phyloP scores from a whole-genome alignment of 75 land plant genomes.

The Adiantum capillusveneris region DNA sequence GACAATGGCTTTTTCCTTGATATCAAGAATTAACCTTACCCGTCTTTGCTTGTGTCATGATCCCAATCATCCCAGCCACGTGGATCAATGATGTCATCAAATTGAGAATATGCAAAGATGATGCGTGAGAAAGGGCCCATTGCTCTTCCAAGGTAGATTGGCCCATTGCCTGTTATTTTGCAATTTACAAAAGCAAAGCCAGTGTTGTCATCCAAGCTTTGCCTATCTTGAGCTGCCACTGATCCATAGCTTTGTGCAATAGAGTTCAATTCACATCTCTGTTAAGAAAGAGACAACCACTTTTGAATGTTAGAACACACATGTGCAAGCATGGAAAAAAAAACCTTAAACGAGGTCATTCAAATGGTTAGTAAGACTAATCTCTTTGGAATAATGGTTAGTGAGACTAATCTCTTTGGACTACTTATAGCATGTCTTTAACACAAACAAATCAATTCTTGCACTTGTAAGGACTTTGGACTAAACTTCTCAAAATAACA shows the following conservation, averaged over 20 bases:
- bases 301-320: too few relatives aligned
- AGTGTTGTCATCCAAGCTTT: conserved; percentile 43
- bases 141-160: conserved; percentile 83
- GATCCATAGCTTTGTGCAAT: conserved; percentile 79
- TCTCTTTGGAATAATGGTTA: too few relatives aligned
- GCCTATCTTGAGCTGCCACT: conserved; percentile 78
- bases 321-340: too few relatives aligned
- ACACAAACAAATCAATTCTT: too few relatives aligned
- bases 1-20: too few relatives aligned
- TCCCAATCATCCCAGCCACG: conserved; percentile 93
- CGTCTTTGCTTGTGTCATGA: conserved; percentile 45
- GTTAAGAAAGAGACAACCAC: too few relatives aligned
- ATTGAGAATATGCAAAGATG: conserved; percentile 65
- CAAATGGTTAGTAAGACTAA: too few relatives aligned
- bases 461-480: too few relatives aligned
- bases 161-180: conserved; percentile 77
- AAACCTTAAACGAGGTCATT: too few relatives aligned
- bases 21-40: conserved; percentile 18
- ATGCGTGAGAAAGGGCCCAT: conserved; percentile 96
- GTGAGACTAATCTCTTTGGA: too few relatives aligned
- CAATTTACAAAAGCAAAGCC: conserved; percentile 87
- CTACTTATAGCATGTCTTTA: too few relatives aligned
- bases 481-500: too few relatives aligned
- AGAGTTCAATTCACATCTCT: conserved; percentile 75
- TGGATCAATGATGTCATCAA: conserved; percentile 67